These are phyloP conservation scores for Phytophthora megakarya DNA, from an alignment of 352 stramenopile species.

Conservation along the genomic window DNA sequence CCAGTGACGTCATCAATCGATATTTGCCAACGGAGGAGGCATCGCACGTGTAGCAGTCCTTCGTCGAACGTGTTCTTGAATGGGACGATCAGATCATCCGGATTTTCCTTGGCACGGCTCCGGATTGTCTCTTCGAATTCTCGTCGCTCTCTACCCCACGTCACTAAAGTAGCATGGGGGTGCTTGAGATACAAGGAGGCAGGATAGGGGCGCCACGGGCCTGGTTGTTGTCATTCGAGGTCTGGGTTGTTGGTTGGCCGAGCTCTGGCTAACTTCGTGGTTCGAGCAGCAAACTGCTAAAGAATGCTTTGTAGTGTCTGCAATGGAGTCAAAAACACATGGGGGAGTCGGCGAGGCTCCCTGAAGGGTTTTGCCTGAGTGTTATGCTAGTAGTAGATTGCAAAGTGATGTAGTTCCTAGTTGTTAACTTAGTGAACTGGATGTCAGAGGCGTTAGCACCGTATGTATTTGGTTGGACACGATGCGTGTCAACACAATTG, in stretches of 20 bases:
- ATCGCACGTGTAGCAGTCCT: not conserved
- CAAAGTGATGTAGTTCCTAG: no score
- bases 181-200: not conserved
- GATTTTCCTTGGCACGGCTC: not conserved
- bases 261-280: slow-evolving; percentile 1
- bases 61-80: slow-evolving; percentile 8
- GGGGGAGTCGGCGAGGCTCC: not conserved
- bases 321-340: not conserved
- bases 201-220: not conserved
- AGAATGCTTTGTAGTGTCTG: slow-evolving; percentile 9
- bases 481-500: no score
- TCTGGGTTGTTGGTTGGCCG: not conserved
- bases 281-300: not conserved
- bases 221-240: not conserved
- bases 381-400: not conserved
- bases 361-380: not conserved
- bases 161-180: not conserved
- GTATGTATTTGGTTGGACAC: no score
- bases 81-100: not conserved
- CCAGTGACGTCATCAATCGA: slow-evolving; percentile 3
- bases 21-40: not conserved
- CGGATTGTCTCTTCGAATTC: slow-evolving; percentile 3
- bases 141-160: not conserved
- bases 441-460: no score
- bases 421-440: no score